These are phyloP conservation scores for Brassica incana DNA, from an alignment of 345 rosid species.

Conservation along the genomic window DNA sequence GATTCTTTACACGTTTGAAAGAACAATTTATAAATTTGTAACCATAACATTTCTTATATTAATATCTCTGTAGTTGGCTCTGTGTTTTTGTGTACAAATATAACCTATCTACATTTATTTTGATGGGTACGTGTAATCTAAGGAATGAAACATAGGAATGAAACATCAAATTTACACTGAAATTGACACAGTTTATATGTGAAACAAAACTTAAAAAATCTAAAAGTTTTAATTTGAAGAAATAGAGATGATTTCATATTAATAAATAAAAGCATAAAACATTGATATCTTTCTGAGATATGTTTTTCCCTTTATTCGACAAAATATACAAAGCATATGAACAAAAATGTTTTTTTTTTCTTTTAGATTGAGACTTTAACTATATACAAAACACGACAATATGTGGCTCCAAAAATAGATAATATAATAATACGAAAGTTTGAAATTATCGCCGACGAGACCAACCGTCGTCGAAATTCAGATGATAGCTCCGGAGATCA, in stretches of 20 bases:
- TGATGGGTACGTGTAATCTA: background rate
- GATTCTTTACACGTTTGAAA: background rate
- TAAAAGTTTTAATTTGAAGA: background rate
- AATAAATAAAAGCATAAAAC: background rate
- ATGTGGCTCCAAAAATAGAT: background rate
- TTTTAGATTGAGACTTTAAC: background rate
- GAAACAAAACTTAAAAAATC: background rate
- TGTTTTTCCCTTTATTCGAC: background rate
- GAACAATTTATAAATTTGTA: background rate
- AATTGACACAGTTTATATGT: background rate
- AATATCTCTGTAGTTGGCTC: background rate
- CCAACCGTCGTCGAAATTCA: slow-evolving; percentile 49
- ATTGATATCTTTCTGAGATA: background rate
- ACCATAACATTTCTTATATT: background rate
- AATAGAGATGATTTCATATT: background rate
- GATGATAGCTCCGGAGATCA: slow-evolving; percentile 46
- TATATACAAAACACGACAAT: slow-evolving; percentile 21
- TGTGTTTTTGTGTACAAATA: background rate
- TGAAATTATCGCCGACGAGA: slow-evolving; percentile 26
- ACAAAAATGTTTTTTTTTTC: background rate
- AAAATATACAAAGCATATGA: background rate
- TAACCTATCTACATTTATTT: background rate
- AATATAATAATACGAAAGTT: background rate
- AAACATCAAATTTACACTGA: background rate
- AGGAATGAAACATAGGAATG: background rate